These are phyloP conservation scores for Paramyrothecium sp. DNA, from an alignment of 2,329 filamentous ascomycete genomes.

Conservation along the genomic window DNA sequence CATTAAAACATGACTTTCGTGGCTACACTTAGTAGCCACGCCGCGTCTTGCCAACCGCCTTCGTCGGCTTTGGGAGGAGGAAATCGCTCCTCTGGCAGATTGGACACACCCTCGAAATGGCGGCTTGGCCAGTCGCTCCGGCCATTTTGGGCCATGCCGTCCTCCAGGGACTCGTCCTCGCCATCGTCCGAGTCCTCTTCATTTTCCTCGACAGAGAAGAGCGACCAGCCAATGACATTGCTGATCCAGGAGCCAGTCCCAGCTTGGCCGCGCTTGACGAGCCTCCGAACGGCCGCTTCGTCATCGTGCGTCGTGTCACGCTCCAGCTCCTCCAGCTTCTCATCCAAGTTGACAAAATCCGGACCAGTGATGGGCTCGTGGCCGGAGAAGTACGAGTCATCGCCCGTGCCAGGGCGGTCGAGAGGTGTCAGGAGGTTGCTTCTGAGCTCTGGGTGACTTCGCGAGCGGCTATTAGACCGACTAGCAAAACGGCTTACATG, in stretches of 20 bases:
- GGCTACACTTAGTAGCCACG: conserved; percentile 66
- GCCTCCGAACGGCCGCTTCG: conserved; percentile 55
- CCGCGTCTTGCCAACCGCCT: conserved; percentile 65
- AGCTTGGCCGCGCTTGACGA: conserved; percentile 52
- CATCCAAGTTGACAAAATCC: conserved; percentile 63
- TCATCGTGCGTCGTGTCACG: conserved; percentile 52
- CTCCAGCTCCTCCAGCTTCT: conserved; percentile 55
- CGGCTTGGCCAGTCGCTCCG: conserved; percentile 31
- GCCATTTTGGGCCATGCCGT: conserved; percentile 23
- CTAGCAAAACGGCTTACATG: conserved; percentile 48
- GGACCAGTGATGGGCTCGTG: conserved; percentile 47
- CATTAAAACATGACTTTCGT: conserved; percentile 57
- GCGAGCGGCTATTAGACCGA: conserved; percentile 43
- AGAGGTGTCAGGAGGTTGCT: conserved; percentile 44
- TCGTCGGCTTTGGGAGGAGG: conserved; percentile 50
- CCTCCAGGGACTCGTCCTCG: conserved; percentile 26
- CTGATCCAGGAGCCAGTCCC: conserved; percentile 59
- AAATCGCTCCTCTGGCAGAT: conserved; percentile 43
- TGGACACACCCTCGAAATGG: conserved; percentile 39
- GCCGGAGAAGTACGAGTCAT: conserved; percentile 42
- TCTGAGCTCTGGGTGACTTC: conserved; percentile 29
- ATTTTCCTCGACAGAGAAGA: conserved; percentile 62
- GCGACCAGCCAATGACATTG: conserved; percentile 56
- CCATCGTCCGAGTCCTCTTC: conserved; percentile 49
- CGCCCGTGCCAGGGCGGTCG: conserved; percentile 31